Conservation (phyloP, 177 flowering plant species). For the Vitis hybrid region DNA sequence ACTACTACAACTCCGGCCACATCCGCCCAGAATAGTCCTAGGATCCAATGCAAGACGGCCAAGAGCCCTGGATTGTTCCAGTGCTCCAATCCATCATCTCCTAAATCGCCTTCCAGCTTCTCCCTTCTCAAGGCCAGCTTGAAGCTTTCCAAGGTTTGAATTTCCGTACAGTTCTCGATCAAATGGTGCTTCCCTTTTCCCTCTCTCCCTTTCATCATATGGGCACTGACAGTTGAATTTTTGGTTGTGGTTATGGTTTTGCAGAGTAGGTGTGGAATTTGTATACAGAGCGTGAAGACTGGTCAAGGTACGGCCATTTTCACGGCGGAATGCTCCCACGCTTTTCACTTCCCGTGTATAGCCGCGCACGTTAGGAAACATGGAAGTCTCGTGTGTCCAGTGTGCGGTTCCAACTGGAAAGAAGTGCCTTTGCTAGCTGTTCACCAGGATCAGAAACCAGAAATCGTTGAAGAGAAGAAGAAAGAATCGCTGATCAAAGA, state of each 20-base stretch:
- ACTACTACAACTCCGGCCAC: slow-evolving; percentile 23
- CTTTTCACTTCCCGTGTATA: slow-evolving; percentile 85
- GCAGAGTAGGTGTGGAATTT: slow-evolving; percentile 78
- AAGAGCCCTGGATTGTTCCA: slow-evolving; percentile 47
- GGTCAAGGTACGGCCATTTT: slow-evolving; percentile 88
- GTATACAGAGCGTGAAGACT: slow-evolving; percentile 65
- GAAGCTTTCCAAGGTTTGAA: slow-evolving; percentile 54
- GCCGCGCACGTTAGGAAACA: slow-evolving; percentile 51
- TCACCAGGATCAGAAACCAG: slow-evolving; percentile 21
- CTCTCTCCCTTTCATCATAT: not conserved
- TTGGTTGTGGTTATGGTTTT: not conserved
- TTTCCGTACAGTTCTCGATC: not conserved
- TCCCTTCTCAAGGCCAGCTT: slow-evolving; percentile 63
- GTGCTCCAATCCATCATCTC: slow-evolving; percentile 66
- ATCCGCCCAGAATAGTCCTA: slow-evolving; percentile 35
- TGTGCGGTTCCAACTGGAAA: slow-evolving; percentile 62
- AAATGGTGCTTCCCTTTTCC: not conserved
- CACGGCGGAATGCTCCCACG: slow-evolving; percentile 91
- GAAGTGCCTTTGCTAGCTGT: slow-evolving; percentile 54
- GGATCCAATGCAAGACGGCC: slow-evolving; percentile 37
- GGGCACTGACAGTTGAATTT: too few relatives aligned
- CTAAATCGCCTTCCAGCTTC: slow-evolving; percentile 70
- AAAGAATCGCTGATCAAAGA: not conserved
- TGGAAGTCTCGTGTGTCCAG: slow-evolving; percentile 61
- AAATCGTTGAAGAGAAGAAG: not conserved